Evolutionary conservation across 129 eudicot genomes (phyloP).

Genomic region (Erigeron canadensis): DNA sequence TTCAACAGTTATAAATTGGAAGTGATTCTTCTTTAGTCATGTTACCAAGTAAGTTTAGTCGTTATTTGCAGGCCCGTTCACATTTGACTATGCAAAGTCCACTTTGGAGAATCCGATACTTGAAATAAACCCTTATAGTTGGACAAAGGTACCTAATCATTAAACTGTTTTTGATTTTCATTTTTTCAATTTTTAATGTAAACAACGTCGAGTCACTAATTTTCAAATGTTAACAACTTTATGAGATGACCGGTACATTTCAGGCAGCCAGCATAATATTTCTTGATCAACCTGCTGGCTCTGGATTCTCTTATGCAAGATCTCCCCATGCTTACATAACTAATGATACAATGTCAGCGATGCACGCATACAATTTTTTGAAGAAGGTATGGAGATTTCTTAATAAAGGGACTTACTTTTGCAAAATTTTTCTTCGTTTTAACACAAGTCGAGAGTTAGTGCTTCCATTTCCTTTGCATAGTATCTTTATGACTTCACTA

Average conservation of each 20-base stretch:
- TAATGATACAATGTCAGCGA: constrained; percentile 25
- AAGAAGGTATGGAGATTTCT: constrained; percentile 21
- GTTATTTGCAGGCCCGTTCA: constrained; percentile 18
- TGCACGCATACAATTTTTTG: constrained; percentile 25
- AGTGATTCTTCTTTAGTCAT: no score
- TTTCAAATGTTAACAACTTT: background rate
- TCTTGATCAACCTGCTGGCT: constrained; percentile 33
- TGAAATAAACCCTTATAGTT: constrained; percentile 16
- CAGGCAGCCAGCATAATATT: constrained; percentile 37
- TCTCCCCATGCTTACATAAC: constrained; percentile 10
- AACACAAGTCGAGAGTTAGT: background rate
- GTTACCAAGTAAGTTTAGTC: background rate
- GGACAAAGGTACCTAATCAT: constrained; percentile 12
- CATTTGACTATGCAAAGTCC: constrained; percentile 11
- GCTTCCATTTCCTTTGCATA: no score
- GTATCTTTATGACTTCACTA: no score
- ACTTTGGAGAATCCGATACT: constrained; percentile 18
- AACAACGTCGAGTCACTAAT: background rate
- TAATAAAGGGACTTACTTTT: background rate
- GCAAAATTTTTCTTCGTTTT: background rate
- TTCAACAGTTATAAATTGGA: no score
- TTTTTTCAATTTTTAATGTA: background rate
- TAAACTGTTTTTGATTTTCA: background rate
- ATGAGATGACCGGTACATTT: background rate
- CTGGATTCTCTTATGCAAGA: constrained; percentile 37